Percentiles rank a stretch among this genome's conserved stretches.
phyloP scores from a whole-genome alignment of 1,284 basidiomycete species.

The Bondarzewia mesenterica region DNA sequence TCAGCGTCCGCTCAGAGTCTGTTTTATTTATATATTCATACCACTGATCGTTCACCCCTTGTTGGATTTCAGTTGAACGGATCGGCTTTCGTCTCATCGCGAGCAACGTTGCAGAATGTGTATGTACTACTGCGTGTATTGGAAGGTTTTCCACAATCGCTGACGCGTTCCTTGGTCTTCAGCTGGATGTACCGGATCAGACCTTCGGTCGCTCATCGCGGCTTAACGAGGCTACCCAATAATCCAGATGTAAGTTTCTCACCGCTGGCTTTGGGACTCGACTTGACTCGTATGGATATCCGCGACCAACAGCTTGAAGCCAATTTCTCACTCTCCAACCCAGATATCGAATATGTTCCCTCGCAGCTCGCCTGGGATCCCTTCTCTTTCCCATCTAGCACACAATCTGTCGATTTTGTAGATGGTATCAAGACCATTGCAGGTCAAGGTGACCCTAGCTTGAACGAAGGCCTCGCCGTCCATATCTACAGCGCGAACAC shows the following conservation, averaged over 20 bases:
- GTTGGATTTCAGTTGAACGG: not conserved
- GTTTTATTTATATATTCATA: too few species aligned
- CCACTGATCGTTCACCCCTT: not conserved
- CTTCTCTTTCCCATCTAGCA: not conserved
- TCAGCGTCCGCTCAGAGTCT: not conserved
- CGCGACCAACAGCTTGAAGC: not conserved
- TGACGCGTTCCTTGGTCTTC: too few species aligned
- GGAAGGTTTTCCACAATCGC: too few species aligned
- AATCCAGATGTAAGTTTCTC: not conserved
- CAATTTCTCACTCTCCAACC: not conserved
- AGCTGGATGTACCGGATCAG: not conserved
- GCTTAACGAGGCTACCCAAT: not conserved
- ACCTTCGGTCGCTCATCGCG: not conserved
- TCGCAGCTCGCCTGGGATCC: not conserved
- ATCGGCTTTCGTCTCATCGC: not conserved
- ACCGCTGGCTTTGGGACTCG: too few species aligned
- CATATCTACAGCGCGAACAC: constrained; percentile 56
- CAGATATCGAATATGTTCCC: not conserved
- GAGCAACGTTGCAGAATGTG: not conserved
- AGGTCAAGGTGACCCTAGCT: not conserved
- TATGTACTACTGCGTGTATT: too few species aligned
- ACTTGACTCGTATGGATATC: too few species aligned
- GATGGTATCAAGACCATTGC: not conserved
- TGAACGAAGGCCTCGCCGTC: constrained; percentile 48
- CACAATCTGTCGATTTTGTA: not conserved